Evolutionary conservation across 805 yeast genomes (phyloP).

Genomic region (Saturnispora gosingensis): DNA sequence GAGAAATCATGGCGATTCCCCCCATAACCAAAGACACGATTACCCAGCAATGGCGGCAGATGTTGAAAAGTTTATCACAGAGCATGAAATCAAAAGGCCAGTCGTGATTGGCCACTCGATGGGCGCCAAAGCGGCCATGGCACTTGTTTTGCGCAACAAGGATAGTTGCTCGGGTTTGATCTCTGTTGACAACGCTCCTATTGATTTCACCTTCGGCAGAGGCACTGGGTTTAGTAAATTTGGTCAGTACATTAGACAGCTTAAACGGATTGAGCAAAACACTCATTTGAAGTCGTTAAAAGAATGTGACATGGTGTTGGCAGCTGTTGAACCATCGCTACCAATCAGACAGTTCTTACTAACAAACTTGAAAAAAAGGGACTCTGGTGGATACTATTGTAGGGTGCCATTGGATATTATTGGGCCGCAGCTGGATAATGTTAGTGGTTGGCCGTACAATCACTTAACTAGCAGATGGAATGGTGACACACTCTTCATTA

Average conservation of each 20-base stretch:
- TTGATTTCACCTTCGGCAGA: slow-evolving; percentile 42
- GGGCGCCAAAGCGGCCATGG: slow-evolving; percentile 96
- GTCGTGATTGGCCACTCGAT: slow-evolving; percentile 74
- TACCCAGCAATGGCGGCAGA: slow-evolving; percentile 80
- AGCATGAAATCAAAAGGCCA: slow-evolving; percentile 37
- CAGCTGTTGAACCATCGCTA: slow-evolving; percentile 49
- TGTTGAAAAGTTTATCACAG: slow-evolving; percentile 60
- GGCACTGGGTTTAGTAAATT: slow-evolving; percentile 38
- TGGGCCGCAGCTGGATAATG: slow-evolving; percentile 50
- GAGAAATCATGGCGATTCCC: slow-evolving; percentile 90
- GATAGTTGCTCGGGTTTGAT: slow-evolving; percentile 52
- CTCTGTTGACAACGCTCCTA: slow-evolving; percentile 87
- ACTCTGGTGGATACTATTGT: slow-evolving; percentile 33
- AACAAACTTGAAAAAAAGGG: slow-evolving; percentile 47
- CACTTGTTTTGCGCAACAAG: slow-evolving; percentile 61
- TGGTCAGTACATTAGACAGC: slow-evolving; percentile 53
- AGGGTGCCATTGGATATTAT: slow-evolving; percentile 68
- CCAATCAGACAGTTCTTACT: slow-evolving; percentile 69
- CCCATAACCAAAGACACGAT: slow-evolving; percentile 61
- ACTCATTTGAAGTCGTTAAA: slow-evolving; percentile 38
- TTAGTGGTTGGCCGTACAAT: slow-evolving; percentile 73
- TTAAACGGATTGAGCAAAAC: slow-evolving; percentile 47
- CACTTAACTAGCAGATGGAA: slow-evolving; percentile 44
- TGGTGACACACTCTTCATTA: slow-evolving; percentile 67
- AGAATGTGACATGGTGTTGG: slow-evolving; percentile 60